Evolutionary conservation across 768 basidiomycete species (phyloP).

Genomic region (Tulasnella sp.): DNA sequence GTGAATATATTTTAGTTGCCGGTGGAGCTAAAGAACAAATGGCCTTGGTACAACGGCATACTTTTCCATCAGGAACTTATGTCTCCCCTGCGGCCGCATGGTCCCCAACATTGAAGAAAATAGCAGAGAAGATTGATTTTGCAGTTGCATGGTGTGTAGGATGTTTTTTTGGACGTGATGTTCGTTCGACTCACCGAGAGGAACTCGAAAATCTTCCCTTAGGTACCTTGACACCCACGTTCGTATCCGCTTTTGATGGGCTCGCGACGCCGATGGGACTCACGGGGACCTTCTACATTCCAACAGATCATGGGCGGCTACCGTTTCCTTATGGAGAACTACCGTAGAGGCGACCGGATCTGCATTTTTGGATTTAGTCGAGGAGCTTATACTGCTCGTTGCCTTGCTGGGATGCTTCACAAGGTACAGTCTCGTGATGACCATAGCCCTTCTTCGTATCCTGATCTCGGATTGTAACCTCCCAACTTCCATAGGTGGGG

Average conservation of each 20-base stretch:
- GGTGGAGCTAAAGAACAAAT: constrained; percentile 31
- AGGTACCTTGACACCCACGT: constrained; percentile 68
- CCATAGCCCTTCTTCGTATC: not conserved
- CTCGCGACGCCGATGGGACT: not conserved
- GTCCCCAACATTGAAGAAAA: constrained; percentile 42
- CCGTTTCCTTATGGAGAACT: constrained; percentile 27
- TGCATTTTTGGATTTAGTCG: constrained; percentile 38
- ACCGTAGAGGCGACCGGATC: constrained; percentile 36
- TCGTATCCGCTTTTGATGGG: not conserved
- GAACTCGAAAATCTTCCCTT: not conserved
- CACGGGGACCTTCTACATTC: not conserved
- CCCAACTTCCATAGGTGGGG: constrained; percentile 36
- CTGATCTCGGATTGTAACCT: not conserved
- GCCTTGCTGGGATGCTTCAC: constrained; percentile 45
- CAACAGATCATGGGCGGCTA: constrained; percentile 24
- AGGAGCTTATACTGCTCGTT: constrained; percentile 34
- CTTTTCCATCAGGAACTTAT: constrained; percentile 12
- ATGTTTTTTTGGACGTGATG: not conserved
- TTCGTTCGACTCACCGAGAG: not conserved
- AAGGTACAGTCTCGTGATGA: constrained; percentile 41
- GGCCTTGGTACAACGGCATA: not conserved
- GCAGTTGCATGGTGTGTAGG: constrained; percentile 62
- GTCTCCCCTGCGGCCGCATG: constrained; percentile 43
- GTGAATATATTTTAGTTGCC: no score
- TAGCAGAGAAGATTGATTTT: constrained; percentile 59